Evolutionary conservation across 1,284 basidiomycete species (phyloP), one percentile per base, ranked within the genome.

Genomic region (Peniophora sp.): DNA sequence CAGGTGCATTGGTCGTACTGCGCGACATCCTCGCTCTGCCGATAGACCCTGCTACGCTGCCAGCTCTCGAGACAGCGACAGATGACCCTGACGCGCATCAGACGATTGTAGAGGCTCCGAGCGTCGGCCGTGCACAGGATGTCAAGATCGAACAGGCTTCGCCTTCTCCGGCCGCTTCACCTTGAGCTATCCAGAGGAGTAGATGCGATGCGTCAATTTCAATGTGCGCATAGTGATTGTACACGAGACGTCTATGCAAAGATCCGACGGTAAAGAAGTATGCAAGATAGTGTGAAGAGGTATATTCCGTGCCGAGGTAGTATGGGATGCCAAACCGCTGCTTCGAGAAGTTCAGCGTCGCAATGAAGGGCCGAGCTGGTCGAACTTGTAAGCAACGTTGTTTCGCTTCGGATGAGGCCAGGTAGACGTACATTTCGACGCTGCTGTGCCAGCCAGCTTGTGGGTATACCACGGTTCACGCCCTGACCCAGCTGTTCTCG

Each of bases 1-100:
- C 76, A 2, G 90, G 89, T n/a, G 88, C 89, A 1, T 64, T 76
- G 34, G 67, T 91, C 23, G 68, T 92, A 34, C 69, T 92, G 16
- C 78, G 77, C 50, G 74, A 72, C 20, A 66, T 91, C 12, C 73
- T 89, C 14, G 75, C 75, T 25, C 63, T 78, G 8, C 68, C 75
- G 2, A 76, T 87, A 54, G 69, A 82, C 50, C 59, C 65, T 12
- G 69, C 77, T 50, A 65, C 54, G 56, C 74, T 77, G 56, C 74
- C 68, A 14, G 66, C 49, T 44, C 62, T 17, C 38, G 53, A 57
- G 62, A 52, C 50, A 63, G 50, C 50, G 57, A 10, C 50, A 49
- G 5, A 55, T 52, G 23, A 56, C 39, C 44, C 56, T 47, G 52
- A 61, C 41, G 55, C 61, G 50, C 61, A 71, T 16, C 66, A 74